Base-by-base conservation (phyloP, 768 basidiomycete genomes). In the Tulasnella sp. region DNA sequence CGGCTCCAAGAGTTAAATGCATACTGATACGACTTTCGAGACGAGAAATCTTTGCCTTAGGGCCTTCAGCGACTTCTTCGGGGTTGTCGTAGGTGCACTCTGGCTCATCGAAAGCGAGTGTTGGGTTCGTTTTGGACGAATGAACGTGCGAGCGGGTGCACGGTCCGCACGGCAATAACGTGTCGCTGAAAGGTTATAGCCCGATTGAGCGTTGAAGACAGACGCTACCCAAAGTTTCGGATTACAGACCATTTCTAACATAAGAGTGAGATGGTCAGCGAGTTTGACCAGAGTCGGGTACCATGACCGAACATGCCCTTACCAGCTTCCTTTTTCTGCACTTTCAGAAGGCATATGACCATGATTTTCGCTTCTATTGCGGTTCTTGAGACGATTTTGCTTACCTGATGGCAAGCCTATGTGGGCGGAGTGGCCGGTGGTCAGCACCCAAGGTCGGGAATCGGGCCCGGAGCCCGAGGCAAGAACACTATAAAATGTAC, bases 361-460 rank as follows among this genome's bases (percentile, higher is more conserved):
- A 38, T 40, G n/a, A 25, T 31, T 71, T 3, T 38, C 15, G 17
- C 69, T 14, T 37, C 31, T 25, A 31, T 31, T 15, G 49, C 11
- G 36, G 15, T 42, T 31, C 25, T 37, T 19, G 9, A 19, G 14
- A 22, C 42, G n/a, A 54, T 12, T 36, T 73, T 69, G 31, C 69
- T 67, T 19, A 76, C 75, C 75, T 76, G 75, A 39, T 76, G 75
- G 68, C 75, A 76, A 39, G 75, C 75, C 75, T 76, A 31, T 14
- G 25, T 12, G 58, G 29, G 58, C 15, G 31, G 14, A 22, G 31
- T 34, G 58, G 31, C 25, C 58, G 58, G 31, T 15, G 11, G 49
- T 64, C 58, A 64, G 58, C 58, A 64, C 58, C 58, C 9, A 64
- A n/a, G 58, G 11, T 25, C 29, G 58, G 58, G 31, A 25, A 29